Base-by-base conservation (phyloP, 2,329 filamentous ascomycete genomes). In the Trichoderma atrobrunneum region DNA sequence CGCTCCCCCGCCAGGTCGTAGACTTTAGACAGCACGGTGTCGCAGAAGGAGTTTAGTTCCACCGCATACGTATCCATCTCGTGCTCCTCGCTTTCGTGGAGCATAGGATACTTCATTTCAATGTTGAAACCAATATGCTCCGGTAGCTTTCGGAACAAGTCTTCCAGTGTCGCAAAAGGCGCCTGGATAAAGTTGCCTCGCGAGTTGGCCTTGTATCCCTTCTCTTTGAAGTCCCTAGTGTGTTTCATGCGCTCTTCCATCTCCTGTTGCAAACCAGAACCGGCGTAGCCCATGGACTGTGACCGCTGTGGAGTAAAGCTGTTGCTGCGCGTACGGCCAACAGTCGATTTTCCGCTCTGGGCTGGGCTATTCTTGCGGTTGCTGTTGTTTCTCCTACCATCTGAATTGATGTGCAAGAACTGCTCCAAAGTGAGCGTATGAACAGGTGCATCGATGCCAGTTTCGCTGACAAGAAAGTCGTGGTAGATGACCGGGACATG, bases 81-180 rank as follows among this genome's bases (percentile, higher is more conserved):
- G 76, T 98, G 93, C 80, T 97, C 93, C 81, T 98, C 94, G 72
- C 90, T 93, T 85, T 99, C 97, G 80, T 95, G 92, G 56, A 99
- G 89, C 95, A 98, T 98, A 6, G 96, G 96, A 80, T 99, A 99
- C 83, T 99, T 98, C 88, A 99, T 93, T 84, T 99, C 96, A 76
- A 99, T 97, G 82, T 99, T 98, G 87, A 99, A 99, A 16, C 96
- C 95, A 26, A 97, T 92, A 16, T 89, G 87, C 74, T 92, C 88
- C 0, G 94, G 94, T 0, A 99, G 84, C 78, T 95, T 91, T 77
- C 89, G 88, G 84, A 99, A 98, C 80, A 98, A 90, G 74, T 98
- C 94, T 81, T 98, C 94, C 5, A 99, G 86, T 0, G 96, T 99
- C 8, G 95, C 95, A 82, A 99, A 99, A 0, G 95, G 94, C 0